phyloP scores from a whole-genome alignment of 2,329 filamentous ascomycete genomes.

The Fusarium miscanthi region DNA sequence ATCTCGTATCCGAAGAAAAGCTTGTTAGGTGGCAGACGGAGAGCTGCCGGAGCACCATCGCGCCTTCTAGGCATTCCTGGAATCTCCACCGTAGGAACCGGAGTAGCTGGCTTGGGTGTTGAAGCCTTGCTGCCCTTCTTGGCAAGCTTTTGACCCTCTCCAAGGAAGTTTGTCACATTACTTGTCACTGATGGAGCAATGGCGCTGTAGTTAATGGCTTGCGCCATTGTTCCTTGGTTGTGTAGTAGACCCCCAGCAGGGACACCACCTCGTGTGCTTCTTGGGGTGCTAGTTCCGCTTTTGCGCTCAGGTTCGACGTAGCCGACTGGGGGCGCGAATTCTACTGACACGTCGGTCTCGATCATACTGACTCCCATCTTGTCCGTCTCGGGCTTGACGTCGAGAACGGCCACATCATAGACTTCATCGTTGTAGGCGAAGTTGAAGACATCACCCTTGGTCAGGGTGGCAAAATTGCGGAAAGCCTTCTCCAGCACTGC shows the following conservation, averaged over 20 bases:
- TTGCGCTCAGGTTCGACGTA: slow-evolving; percentile 86
- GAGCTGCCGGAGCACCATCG: slow-evolving; percentile 84
- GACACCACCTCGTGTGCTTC: slow-evolving; percentile 71
- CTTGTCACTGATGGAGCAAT: slow-evolving; percentile 84
- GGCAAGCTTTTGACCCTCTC: slow-evolving; percentile 83
- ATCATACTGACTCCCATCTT: slow-evolving; percentile 93
- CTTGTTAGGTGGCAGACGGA: slow-evolving; percentile 87
- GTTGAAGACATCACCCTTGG: slow-evolving; percentile 93
- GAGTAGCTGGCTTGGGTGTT: slow-evolving; percentile 76
- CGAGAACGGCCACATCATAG: slow-evolving; percentile 92
- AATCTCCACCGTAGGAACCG: slow-evolving; percentile 60
- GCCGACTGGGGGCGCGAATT: slow-evolving; percentile 93
- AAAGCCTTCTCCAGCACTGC: slow-evolving; percentile 97
- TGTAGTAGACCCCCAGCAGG: slow-evolving; percentile 81
- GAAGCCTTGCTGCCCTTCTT: slow-evolving; percentile 80
- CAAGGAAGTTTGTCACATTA: slow-evolving; percentile 80
- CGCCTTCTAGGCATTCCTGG: slow-evolving; percentile 54
- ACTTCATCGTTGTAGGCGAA: slow-evolving; percentile 96
- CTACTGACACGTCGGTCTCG: slow-evolving; percentile 95
- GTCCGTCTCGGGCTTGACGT: slow-evolving; percentile 86
- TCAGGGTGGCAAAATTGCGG: slow-evolving; percentile 93
- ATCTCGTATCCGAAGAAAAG: slow-evolving; percentile 97
- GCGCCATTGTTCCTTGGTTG: slow-evolving; percentile 92
- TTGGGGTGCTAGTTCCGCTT: slow-evolving; percentile 89
- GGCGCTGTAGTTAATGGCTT: slow-evolving; percentile 94